These are phyloP conservation scores for Colletotrichum costaricense DNA, from an alignment of 2,329 filamentous ascomycete genomes.

Conservation along the genomic window DNA sequence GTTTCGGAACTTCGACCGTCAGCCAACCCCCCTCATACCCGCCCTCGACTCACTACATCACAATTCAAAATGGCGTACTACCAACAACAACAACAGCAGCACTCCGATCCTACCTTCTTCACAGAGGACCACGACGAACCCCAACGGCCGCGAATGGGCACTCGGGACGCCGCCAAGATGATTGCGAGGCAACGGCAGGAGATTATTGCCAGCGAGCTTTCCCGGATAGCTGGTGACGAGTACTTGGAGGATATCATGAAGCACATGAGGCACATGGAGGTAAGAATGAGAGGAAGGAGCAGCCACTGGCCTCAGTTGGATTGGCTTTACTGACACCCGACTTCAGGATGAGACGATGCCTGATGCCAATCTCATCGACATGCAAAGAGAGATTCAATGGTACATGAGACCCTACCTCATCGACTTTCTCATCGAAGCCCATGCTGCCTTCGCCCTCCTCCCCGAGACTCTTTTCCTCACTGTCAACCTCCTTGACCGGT, in stretches of 20 bases:
- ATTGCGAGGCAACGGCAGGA: conserved; percentile 87
- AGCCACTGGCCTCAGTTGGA: not conserved
- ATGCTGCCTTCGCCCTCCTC: conserved; percentile 91
- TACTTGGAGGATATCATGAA: conserved; percentile 94
- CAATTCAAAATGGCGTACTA: conserved; percentile 59
- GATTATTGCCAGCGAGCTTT: conserved; percentile 89
- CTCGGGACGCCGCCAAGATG: conserved; percentile 81
- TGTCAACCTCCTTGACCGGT: conserved; percentile 95
- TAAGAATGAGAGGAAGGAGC: conserved; percentile 45
- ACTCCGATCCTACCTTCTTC: conserved; percentile 63
- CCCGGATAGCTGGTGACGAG: conserved; percentile 84
- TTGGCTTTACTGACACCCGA: conserved; percentile 2
- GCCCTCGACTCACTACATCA: conserved; percentile 43
- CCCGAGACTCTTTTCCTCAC: conserved; percentile 96
- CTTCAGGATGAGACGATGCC: conserved; percentile 82
- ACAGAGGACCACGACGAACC: conserved; percentile 65
- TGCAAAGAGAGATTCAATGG: conserved; percentile 99
- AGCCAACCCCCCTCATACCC: conserved; percentile 39
- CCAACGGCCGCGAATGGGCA: conserved; percentile 67
- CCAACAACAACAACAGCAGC: conserved; percentile 43
- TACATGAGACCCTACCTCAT: conserved; percentile 99
- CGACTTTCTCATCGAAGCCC: conserved; percentile 97
- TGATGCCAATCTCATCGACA: conserved; percentile 97
- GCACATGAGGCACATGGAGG: conserved; percentile 97
- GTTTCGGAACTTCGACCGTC: conserved; percentile 47